Evolutionary conservation across 192 early-diverging fungal genomes (phyloP), one percentile per base, ranked within the genome.

Genomic region (Coemansia aciculifera): DNA sequence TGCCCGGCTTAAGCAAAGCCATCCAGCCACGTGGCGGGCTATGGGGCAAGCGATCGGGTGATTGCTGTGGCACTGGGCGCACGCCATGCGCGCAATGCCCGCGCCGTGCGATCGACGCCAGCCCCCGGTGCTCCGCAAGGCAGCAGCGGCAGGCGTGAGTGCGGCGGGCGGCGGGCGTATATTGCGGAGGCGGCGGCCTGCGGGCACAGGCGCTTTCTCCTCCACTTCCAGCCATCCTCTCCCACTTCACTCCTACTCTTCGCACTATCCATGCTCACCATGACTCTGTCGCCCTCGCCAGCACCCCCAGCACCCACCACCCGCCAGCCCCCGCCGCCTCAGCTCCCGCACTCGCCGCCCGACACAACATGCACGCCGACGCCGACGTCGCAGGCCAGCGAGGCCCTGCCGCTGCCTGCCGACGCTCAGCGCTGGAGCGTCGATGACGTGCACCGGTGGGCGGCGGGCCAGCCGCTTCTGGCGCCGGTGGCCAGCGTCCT

Each of bases 361-460:
- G 42, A 37, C 63, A 60, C 60, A 9, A 36, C 48, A 15, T 24
- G 64, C 32, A 32, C 71, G 24, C 48, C 71, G 12, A 11, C 44
- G 23, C 44, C 57, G n/a, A 10, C 61, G 37, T 8, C 44, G 44
- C 44, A 21, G 44, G 23, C 3, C 23, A 23, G 23, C 23, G 49
- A 23, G 11, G 17, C 49, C 3, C 11, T 29, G 34, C 46, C 62
- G 21, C 62, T 62, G 63, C 57, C 69, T 0, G 69, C 21, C 8
- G 44, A 72, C 63, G 74, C 72, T n/a, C 62, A 38, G 43, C 67
- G 63, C 63, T 81, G 79, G 79, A 63, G 74, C 29, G 67, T 70
- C 40, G 79, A 68, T 57, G 79, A 81, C 63, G 79, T 81, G 44
- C 54, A 51, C 54, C 67, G 63, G 64, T 81, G 79, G 79, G 74